Evolutionary conservation across 1,284 basidiomycete species (phyloP).

Genomic region (Moesziomyces sp.): DNA sequence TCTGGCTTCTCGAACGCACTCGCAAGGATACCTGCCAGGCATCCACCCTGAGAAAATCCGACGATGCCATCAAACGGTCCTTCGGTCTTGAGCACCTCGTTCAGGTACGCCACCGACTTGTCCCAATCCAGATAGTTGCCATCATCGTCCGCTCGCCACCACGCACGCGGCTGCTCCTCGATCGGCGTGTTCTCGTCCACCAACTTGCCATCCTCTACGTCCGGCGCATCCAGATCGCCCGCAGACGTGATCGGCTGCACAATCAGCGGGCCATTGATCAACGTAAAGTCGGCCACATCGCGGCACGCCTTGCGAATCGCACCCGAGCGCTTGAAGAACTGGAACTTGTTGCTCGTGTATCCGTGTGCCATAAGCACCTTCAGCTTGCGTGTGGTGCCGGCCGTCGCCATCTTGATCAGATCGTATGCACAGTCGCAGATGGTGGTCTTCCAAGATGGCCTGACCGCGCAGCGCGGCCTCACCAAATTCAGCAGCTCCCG

Average conservation of each 20-base stretch:
- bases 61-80: constrained; percentile 65
- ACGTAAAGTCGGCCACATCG: constrained; percentile 63
- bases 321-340: constrained; percentile 52
- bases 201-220: constrained; percentile 39
- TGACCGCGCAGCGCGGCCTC: too few species aligned
- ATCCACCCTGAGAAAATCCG: constrained; percentile 64
- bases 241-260: constrained; percentile 60
- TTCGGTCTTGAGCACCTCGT: constrained; percentile 44
- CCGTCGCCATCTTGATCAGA: constrained; percentile 13
- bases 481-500: too few species aligned
- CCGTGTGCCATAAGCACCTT: constrained; percentile 63
- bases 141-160: constrained; percentile 60
- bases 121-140: constrained; percentile 58
- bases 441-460: not conserved
- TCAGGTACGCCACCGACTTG: constrained; percentile 55
- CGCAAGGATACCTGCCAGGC: constrained; percentile 55
- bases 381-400: constrained; percentile 45
- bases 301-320: constrained; percentile 63
- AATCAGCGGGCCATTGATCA: constrained; percentile 61
- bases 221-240: constrained; percentile 55
- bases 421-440: not conserved
- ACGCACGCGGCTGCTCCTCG: constrained; percentile 65
- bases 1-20: constrained; percentile 61
- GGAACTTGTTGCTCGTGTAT: constrained; percentile 63
- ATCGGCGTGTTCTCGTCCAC: constrained; percentile 57